Percentiles rank a stretch among this genome's conserved stretches.
These are phyloP conservation scores for Capsicum baccatum DNA, from an alignment of 257 asterid genomes.

Conservation along the genomic window DNA sequence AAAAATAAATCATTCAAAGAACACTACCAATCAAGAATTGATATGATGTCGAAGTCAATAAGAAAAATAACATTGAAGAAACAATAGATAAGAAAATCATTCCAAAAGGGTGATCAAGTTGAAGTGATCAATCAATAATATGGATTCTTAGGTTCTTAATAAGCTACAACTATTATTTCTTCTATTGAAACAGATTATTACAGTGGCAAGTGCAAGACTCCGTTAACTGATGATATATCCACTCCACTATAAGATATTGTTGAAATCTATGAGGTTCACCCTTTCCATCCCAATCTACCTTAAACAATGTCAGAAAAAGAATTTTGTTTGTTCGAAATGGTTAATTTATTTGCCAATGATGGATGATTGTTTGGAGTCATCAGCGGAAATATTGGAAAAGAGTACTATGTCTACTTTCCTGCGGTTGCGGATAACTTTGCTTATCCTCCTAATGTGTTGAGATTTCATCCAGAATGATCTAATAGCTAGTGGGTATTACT, in stretches of 20 bases:
- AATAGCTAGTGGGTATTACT: constrained; percentile 22
- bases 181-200: background rate
- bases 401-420: constrained; percentile 32
- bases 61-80: background rate
- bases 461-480: constrained; percentile 31
- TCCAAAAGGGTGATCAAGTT: constrained; percentile 15
- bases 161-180: constrained; percentile 12
- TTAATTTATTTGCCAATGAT: constrained; percentile 30
- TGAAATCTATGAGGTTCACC: constrained; percentile 8
- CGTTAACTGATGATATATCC: constrained; percentile 6
- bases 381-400: background rate
- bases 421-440: constrained; percentile 33
- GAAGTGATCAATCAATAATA: constrained; percentile 28
- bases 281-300: background rate
- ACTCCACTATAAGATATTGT: constrained; percentile 19
- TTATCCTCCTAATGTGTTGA: background rate
- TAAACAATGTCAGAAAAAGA: background rate
- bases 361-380: constrained; percentile 36
- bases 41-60: background rate
- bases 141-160: constrained; percentile 34
- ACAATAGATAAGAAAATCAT: background rate
- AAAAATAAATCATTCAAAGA: background rate
- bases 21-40: background rate
- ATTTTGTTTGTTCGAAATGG: background rate
- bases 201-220: constrained; percentile 24